Conservation (phyloP, 495 filamentous ascomycete genomes). For the Penicillium silybi region DNA sequence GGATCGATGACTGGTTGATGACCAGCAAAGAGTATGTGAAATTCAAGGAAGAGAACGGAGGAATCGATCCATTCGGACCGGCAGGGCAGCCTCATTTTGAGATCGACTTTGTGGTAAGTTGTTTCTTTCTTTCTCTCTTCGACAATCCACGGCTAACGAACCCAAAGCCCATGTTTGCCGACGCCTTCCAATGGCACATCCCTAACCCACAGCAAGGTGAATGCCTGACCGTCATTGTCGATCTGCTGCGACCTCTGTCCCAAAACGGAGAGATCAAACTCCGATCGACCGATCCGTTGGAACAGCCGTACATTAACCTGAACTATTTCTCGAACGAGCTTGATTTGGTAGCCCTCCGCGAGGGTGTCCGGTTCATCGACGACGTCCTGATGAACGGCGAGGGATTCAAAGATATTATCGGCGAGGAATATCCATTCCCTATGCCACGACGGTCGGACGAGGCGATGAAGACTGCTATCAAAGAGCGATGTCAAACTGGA, state of each 20-base stretch:
- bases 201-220: slow-evolving; percentile 41
- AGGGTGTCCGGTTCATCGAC: slow-evolving; percentile 46
- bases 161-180: slow-evolving; percentile 20
- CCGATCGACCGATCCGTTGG: slow-evolving; percentile 21
- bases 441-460: slow-evolving; percentile 49
- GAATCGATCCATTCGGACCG: slow-evolving; percentile 15
- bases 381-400: slow-evolving; percentile 49
- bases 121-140: too few species aligned
- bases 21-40: slow-evolving; percentile 38
- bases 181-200: slow-evolving; percentile 56
- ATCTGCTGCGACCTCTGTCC: slow-evolving; percentile 48
- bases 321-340: slow-evolving; percentile 44
- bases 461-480: slow-evolving; percentile 49
- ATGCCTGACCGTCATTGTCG: slow-evolving; percentile 50
- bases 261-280: slow-evolving; percentile 50
- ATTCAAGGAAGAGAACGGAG: slow-evolving; percentile 37
- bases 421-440: slow-evolving; percentile 49
- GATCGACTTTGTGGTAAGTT: slow-evolving; percentile 42
- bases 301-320: slow-evolving; percentile 42
- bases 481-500: slow-evolving; percentile 49
- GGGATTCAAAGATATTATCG: slow-evolving; percentile 49
- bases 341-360: slow-evolving; percentile 48
- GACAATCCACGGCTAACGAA: too few species aligned
- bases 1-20: slow-evolving; percentile 41
- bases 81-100: slow-evolving; percentile 55